Evolutionary conservation across 495 filamentous ascomycete genomes (phyloP).

Genomic region (Penicillium pulvis): DNA sequence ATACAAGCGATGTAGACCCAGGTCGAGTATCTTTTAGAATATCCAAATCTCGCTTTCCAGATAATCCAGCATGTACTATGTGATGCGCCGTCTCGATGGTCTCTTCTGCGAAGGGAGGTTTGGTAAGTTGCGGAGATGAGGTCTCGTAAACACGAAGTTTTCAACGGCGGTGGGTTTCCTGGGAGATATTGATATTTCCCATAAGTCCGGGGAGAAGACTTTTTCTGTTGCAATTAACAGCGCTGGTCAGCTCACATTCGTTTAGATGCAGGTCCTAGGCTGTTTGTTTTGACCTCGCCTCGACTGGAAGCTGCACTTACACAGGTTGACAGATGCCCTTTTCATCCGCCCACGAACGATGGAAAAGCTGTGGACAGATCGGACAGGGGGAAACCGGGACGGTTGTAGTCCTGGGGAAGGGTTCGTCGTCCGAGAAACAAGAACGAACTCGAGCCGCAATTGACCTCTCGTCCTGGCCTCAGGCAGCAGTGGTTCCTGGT

Average conservation of each 20-base stretch:
- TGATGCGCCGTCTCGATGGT: neutral
- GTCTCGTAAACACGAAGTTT: neutral
- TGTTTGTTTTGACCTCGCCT: neutral
- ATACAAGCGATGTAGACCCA: neutral
- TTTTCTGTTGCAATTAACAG: neutral
- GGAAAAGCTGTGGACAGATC: neutral
- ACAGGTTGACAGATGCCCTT: constrained; percentile 1
- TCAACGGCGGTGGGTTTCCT: neutral
- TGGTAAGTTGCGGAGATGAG: neutral
- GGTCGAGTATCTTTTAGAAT: neutral
- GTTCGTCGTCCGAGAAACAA: constrained; percentile 14
- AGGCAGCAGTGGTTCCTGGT: neutral
- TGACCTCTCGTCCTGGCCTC: neutral
- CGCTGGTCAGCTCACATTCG: neutral
- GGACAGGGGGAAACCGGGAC: constrained; percentile 10
- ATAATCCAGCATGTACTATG: neutral
- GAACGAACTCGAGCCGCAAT: constrained; percentile 4
- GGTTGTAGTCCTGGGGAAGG: constrained; percentile 6
- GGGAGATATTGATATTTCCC: neutral
- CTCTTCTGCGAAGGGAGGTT: neutral
- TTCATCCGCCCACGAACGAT: neutral
- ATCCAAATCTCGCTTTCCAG: neutral
- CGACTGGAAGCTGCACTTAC: neutral
- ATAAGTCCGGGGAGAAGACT: neutral
- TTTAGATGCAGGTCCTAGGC: neutral